Evolutionary conservation across 2,329 filamentous ascomycete species (phyloP), one percentile per base, ranked within the genome.

Genomic region (Fonsecaea multimorphosa): DNA sequence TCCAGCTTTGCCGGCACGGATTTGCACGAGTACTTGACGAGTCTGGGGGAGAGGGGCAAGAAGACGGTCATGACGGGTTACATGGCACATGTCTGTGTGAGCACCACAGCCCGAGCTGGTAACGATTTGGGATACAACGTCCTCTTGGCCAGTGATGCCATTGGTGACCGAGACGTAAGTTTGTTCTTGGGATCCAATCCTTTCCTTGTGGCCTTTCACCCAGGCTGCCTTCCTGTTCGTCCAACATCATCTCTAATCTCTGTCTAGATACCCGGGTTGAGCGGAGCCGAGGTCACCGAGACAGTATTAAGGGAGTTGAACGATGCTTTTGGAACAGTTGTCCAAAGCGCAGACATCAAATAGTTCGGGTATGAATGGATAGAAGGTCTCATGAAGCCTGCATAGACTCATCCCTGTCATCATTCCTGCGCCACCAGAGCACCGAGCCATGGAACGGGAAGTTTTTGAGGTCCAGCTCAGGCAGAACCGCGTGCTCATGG

Each of bases 81-180:
- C 36, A 84, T 70, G 85, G 87, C 89, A 1, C 88, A 91, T 74
- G 85, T 91, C 0, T 84, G 87, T 81, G 76, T 90, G 66, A 78
- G 86, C 1, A 85, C 87, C 0, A 91, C 89, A 0, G 86, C 88
- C 0, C 79, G 88, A 52, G 83, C 87, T 57, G 89, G 80, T 1
- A 80, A 78, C 3, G 84, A 91, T 74, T 78, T 81, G 36, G 89
- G 87, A 0, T 90, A 87, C 72, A 87, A 91, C 72, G 84, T 90
- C 27, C 62, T 90, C 1, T 73, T 91, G 24, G 85, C 82, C 0
- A 80, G 84, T 70, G 89, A 90, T 73, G 87, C 81, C 0, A 83
- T 91, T 40, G 88, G 89, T 0, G 88, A 90, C 74, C 76, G 89
- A 8, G 82, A 90, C 73, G 44, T 49, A 24, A 49, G 44, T 49